phyloP scores from a whole-genome alignment of 2,329 filamentous ascomycete species.

The Colletotrichum camelliae region DNA sequence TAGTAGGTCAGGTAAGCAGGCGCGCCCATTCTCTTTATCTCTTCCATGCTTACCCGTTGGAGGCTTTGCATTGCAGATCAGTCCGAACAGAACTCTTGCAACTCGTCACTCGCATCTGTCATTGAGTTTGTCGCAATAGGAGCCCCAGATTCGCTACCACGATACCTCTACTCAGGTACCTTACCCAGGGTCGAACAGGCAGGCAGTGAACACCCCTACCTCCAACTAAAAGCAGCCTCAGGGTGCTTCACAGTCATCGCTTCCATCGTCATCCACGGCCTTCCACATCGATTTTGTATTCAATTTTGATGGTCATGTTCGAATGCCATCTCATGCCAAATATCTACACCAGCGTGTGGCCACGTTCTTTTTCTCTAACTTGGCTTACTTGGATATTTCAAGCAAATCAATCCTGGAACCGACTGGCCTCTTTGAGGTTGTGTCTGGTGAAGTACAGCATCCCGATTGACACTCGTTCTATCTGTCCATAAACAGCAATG shows the following conservation, averaged over 20 bases:
- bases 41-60: neutral
- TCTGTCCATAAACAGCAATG: neutral
- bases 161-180: neutral
- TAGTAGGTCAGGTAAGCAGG: neutral
- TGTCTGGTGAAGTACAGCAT: neutral
- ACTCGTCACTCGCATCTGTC: neutral
- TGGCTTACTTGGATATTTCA: neutral
- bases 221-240: conserved; percentile 2
- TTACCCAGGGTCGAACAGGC: neutral
- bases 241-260: neutral
- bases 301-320: neutral
- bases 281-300: neutral
- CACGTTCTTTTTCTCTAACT: neutral
- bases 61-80: neutral
- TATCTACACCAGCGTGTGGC: neutral
- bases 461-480: neutral
- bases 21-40: neutral
- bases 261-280: conserved; percentile 15
- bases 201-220: neutral
- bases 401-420: neutral
- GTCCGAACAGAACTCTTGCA: neutral
- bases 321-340: neutral
- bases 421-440: neutral
- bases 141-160: neutral
- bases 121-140: neutral